These are phyloP conservation scores for Boletus subcaerulescens DNA, from an alignment of 768 basidiomycete genomes.

Conservation along the genomic window DNA sequence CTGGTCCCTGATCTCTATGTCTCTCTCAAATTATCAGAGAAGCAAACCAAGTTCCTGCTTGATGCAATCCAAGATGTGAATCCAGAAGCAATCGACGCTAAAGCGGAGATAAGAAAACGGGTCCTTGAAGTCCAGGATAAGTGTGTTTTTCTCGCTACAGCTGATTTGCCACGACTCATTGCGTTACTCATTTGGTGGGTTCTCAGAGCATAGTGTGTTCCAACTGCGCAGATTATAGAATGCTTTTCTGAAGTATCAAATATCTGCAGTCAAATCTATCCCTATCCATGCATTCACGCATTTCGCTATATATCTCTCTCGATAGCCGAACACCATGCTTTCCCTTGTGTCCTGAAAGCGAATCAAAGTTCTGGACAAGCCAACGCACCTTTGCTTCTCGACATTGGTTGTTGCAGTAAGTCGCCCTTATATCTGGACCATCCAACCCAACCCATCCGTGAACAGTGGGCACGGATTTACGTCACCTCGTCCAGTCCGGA, in stretches of 20 bases:
- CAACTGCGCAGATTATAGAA: neutral
- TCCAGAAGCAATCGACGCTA: neutral
- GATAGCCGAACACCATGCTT: neutral
- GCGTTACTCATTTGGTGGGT: neutral
- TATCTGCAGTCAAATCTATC: neutral
- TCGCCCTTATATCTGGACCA: neutral
- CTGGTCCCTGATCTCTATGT: neutral
- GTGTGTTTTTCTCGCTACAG: neutral
- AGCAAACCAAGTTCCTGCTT: neutral
- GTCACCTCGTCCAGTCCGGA: neutral
- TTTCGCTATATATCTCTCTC: neutral
- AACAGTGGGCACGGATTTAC: neutral
- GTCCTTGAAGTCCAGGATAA: neutral
- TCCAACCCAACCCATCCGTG: neutral
- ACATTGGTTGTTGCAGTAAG: slow-evolving; percentile 8
- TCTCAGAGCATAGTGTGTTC: neutral
- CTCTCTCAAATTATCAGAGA: neutral
- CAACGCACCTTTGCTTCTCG: neutral
- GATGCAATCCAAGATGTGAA: neutral
- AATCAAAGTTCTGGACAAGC: neutral
- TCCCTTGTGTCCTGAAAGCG: neutral
- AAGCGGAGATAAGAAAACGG: neutral
- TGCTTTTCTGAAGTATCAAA: neutral
- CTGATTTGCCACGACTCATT: neutral
- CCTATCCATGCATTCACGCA: neutral